phyloP scores from a whole-genome alignment of 208 protist genomes.

The Leptomonas pyrrhocoris region DNA sequence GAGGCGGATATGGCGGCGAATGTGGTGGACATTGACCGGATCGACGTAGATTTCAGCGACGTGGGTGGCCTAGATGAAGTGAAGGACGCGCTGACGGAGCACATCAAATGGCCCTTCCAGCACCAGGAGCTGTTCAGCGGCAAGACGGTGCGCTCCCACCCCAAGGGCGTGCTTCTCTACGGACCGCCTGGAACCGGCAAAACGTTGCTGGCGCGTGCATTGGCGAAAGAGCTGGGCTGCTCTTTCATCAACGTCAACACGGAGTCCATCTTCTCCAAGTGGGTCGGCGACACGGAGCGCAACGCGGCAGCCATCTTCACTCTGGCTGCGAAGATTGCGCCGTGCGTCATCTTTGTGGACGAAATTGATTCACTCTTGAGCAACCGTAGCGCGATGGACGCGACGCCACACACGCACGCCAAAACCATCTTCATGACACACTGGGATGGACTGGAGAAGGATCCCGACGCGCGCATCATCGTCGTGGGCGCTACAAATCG shows the following conservation, averaged over 20 bases:
- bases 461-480: constrained; percentile 54
- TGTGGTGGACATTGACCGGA: constrained; percentile 71
- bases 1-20: constrained; percentile 70
- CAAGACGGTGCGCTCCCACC: constrained; percentile 91
- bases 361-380: constrained; percentile 93
- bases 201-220: constrained; percentile 98
- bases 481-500: constrained; percentile 93
- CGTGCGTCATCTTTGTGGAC: constrained; percentile 93
- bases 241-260: constrained; percentile 99
- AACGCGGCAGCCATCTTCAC: constrained; percentile 92
- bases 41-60: constrained; percentile 63
- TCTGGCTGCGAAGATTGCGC: constrained; percentile 77
- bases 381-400: constrained; percentile 67
- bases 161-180: constrained; percentile 99
- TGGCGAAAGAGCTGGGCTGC: constrained; percentile 99
- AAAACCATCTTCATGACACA: constrained; percentile 94
- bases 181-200: constrained; percentile 99
- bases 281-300: constrained; percentile 97
- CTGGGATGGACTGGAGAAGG: constrained; percentile 84
- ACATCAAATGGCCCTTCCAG: constrained; percentile 89
- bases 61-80: constrained; percentile 82
- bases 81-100: constrained; percentile 75
- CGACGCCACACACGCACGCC: constrained; percentile 71
- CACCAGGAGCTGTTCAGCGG: constrained; percentile 74
- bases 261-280: constrained; percentile 89